Conservation (phyloP, 2,329 filamentous ascomycete genomes). For the Ceratocystis diversiconidia region DNA sequence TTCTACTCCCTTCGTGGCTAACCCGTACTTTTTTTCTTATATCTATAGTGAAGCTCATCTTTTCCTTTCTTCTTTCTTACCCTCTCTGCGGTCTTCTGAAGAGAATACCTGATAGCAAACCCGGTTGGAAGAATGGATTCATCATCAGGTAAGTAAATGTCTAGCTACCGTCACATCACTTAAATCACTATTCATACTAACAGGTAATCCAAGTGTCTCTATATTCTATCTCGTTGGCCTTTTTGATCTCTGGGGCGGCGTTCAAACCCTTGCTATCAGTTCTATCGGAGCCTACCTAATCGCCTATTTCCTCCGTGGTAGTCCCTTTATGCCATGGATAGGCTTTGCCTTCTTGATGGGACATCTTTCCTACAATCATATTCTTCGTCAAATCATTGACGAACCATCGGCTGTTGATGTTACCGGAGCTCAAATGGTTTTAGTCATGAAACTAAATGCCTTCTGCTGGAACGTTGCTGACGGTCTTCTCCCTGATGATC, state of each 20-base stretch:
- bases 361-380: conserved; percentile 84
- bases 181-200: conserved; percentile 1
- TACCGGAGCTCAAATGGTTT: conserved; percentile 91
- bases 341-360: conserved; percentile 89
- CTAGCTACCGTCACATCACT: background rate
- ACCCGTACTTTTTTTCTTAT: conserved; percentile 1
- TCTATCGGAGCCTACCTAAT: conserved; percentile 70
- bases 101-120: conserved; percentile 71
- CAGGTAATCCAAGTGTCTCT: conserved; percentile 42
- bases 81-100: conserved; percentile 81
- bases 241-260: conserved; percentile 80
- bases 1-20: background rate
- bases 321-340: conserved; percentile 94
- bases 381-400: conserved; percentile 59
- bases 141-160: conserved; percentile 49
- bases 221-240: conserved; percentile 87
- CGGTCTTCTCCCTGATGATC: conserved; percentile 61
- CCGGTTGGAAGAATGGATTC: conserved; percentile 77
- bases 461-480: conserved; percentile 99
- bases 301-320: conserved; percentile 60
- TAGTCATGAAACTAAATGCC: conserved; percentile 92
- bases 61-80: conserved; percentile 81
- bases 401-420: conserved; percentile 63
- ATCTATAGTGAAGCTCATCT: conserved; percentile 75
- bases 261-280: conserved; percentile 66